Conservation (phyloP, 2,329 filamentous ascomycete genomes). For the Botrytis deweyae region DNA sequence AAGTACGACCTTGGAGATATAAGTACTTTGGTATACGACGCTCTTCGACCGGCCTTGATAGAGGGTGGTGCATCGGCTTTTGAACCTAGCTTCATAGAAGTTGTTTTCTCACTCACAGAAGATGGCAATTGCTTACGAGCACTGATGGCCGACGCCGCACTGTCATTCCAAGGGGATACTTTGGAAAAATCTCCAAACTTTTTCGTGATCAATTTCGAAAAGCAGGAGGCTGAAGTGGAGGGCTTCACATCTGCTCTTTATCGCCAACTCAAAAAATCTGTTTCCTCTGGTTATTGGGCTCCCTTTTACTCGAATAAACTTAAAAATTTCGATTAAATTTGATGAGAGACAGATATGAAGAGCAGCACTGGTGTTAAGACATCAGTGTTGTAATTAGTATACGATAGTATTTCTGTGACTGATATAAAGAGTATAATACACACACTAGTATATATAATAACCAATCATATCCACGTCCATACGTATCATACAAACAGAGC, state of each 20-base stretch:
- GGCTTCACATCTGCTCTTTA: neutral
- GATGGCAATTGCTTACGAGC: neutral
- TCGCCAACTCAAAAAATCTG: neutral
- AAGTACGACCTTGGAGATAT: neutral
- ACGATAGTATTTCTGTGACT: too few species aligned
- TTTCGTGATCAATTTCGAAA: neutral
- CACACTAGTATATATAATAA: too few species aligned
- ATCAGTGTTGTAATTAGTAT: too few species aligned
- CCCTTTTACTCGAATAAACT: too few species aligned
- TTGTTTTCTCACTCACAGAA: neutral
- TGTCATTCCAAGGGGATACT: neutral
- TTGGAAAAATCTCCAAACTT: accelerated
- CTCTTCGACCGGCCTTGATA: neutral
- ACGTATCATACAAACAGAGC: too few species aligned
- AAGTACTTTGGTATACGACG: neutral
- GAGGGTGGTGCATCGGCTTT: neutral
- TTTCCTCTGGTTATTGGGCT: too few species aligned
- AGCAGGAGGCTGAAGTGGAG: neutral
- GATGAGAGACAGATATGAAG: too few species aligned
- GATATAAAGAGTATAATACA: too few species aligned
- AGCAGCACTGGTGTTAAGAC: neutral
- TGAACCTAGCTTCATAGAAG: neutral
- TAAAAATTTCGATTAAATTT: too few species aligned
- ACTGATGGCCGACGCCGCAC: neutral
- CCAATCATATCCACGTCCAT: too few species aligned